Conservation (phyloP, 257 asterid genomes). For the Solanum etuberosum region DNA sequence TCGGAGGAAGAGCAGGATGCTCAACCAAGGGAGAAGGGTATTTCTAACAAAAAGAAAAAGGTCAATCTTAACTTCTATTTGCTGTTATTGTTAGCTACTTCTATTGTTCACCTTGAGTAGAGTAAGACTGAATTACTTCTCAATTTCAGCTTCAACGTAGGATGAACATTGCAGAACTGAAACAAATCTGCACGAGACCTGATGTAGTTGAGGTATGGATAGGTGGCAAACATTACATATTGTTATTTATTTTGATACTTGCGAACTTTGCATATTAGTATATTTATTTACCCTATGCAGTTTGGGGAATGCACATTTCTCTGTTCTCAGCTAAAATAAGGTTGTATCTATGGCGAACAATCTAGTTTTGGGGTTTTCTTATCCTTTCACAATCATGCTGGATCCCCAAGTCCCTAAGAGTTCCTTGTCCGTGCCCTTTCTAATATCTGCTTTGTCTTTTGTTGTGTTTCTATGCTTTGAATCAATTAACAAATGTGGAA, state of each 20-base stretch:
- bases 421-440: neutral
- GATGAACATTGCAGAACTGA: slow-evolving; percentile 90
- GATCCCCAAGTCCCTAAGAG: neutral
- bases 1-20: slow-evolving; percentile 75
- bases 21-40: slow-evolving; percentile 65
- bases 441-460: neutral
- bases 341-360: neutral
- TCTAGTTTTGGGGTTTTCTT: neutral
- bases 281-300: neutral
- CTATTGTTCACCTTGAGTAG: neutral
- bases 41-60: slow-evolving; percentile 95
- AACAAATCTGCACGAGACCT: slow-evolving; percentile 68
- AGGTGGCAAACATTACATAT: neutral
- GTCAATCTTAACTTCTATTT: slow-evolving; percentile 15
- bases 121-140: slow-evolving; percentile 2
- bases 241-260: neutral
- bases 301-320: neutral
- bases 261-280: neutral
- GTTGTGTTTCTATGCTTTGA: neutral
- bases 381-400: neutral
- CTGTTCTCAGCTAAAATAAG: neutral
- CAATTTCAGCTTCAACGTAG: slow-evolving; percentile 69
- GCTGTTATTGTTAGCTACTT: neutral
- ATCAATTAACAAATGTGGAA: neutral
- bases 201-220: slow-evolving; percentile 87